Evolutionary conservation across 768 basidiomycete species (phyloP), one percentile per base, ranked within the genome.

Genomic region (Ramaria sp.): DNA sequence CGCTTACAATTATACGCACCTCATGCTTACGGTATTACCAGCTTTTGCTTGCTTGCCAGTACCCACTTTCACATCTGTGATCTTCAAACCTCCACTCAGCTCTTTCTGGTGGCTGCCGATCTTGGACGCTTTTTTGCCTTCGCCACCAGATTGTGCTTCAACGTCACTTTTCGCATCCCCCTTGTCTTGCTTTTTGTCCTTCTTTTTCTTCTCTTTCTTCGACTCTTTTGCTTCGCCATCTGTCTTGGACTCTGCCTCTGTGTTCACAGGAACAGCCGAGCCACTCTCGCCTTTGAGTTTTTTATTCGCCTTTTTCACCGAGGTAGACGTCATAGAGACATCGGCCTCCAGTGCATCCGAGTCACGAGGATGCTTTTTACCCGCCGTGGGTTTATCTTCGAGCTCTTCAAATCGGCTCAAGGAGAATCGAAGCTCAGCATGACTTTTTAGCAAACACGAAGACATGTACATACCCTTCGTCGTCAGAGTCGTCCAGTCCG

Each of bases 41-140:
- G 82, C 80, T 76, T 94, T 96, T 17, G 89, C 92, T 65, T 77
- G 75, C 38, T 88, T 82, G n/a, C 95, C 95, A 1, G 79, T 80
- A 46, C 95, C 95, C 48, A 80, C 65, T 66, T 85, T 92, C 60
- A 75, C 68, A 68, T 98, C 95, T 61, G 78, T 71, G 61, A 91
- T 73, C 69, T 86, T 81, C 54, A 97, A 71, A 13, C 93, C 94
- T 31, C 80, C 82, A 1, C 82, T 69, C 53, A 91, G 72, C 61
- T 79, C 78, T 59, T 74, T 78, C 57, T 64, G 57, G 3, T 48
- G 31, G 56, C 64, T 55, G 42, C 71, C 67, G 46, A 61, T 33
- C 54, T 71, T 68, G 12, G 53, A 60, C 38, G 46, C 64, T 54
- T 67, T 68, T 10, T 6, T 15, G 15, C 45, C 51, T 22, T 30